Conservation (phyloP, 169 alveolate genomes). For the Plasmodium billcollinsi region DNA sequence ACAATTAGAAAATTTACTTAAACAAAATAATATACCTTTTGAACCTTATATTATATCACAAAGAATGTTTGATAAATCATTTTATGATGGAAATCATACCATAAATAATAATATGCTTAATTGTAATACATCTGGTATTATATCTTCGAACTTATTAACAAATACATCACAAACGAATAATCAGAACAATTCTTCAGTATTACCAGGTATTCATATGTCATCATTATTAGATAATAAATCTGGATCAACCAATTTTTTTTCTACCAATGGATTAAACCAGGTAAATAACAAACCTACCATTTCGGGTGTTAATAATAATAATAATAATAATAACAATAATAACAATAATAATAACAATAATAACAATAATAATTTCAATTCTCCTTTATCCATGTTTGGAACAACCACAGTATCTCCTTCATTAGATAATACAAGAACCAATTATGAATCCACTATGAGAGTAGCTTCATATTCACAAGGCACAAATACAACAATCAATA, state of each 20-base stretch:
- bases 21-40: slow-evolving; percentile 31
- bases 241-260: slow-evolving; percentile 1
- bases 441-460: slow-evolving; percentile 19
- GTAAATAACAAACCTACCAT: background rate
- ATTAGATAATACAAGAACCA: slow-evolving; percentile 12
- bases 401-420: slow-evolving; percentile 2
- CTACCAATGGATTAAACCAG: background rate
- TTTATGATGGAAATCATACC: background rate
- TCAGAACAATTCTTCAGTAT: background rate
- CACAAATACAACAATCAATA: background rate
- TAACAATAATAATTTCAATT: background rate
- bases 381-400: background rate
- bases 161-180: background rate
- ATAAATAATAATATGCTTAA: background rate
- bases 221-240: background rate
- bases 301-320: background rate
- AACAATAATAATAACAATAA: background rate
- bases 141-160: background rate
- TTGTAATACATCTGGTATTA: background rate
- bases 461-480: slow-evolving; percentile 16
- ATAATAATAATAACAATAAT: background rate
- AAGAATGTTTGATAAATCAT: slow-evolving; percentile 33
- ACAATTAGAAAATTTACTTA: slow-evolving; percentile 36
- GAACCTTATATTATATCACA: slow-evolving; percentile 62
- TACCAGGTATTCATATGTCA: background rate